phyloP scores from a whole-genome alignment of 345 rosid species.

The Brassica nigra region DNA sequence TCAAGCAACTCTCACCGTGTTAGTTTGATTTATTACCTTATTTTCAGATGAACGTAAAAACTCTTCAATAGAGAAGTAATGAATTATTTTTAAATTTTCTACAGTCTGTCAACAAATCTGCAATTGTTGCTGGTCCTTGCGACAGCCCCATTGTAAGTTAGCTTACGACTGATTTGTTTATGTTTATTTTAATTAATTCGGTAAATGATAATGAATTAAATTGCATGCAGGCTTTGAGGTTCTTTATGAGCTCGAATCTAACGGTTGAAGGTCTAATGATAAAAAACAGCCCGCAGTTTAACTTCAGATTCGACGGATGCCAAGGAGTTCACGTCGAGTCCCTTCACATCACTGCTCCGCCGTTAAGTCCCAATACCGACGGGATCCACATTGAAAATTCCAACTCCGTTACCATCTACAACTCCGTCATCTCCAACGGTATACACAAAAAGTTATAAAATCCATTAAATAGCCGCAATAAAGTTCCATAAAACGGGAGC shows the following conservation, averaged over 20 bases:
- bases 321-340: slow-evolving; percentile 50
- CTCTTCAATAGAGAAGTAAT: neutral
- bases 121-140: slow-evolving; percentile 68
- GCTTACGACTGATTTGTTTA: neutral
- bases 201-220: slow-evolving; percentile 1
- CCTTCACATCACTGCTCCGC: slow-evolving; percentile 73
- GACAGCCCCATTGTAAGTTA: slow-evolving; percentile 86
- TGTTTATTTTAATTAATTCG: neutral
- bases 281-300: slow-evolving; percentile 80
- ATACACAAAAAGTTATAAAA: neutral
- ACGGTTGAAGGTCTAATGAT: slow-evolving; percentile 64
- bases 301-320: slow-evolving; percentile 74
- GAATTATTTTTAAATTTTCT: neutral
- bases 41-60: neutral
- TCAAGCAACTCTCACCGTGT: neutral
- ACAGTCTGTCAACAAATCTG: slow-evolving; percentile 72
- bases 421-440: slow-evolving; percentile 90
- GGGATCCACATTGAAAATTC: slow-evolving; percentile 85
- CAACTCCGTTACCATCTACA: slow-evolving; percentile 62
- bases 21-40: neutral
- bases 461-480: neutral
- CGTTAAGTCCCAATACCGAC: slow-evolving; percentile 85
- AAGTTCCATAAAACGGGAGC: neutral
- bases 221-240: slow-evolving; percentile 51
- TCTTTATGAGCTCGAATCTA: slow-evolving; percentile 74